Conservation (phyloP, 1,139 yeast species). For the Pichia sp. region DNA sequence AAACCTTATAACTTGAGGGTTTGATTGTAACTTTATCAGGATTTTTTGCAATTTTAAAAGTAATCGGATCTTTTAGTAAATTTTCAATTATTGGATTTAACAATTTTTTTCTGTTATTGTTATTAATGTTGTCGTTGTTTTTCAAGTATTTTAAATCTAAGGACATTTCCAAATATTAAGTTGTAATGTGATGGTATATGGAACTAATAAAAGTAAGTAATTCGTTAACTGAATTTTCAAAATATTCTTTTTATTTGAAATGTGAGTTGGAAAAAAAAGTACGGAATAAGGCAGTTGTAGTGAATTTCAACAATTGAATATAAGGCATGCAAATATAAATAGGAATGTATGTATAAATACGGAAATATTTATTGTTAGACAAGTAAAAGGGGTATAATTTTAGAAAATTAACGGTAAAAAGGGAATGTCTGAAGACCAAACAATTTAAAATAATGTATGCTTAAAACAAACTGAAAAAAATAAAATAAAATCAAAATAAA, state of each 20-base stretch:
- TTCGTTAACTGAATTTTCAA: background rate
- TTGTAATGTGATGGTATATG: background rate
- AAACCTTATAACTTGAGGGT: constrained; percentile 39
- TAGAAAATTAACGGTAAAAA: background rate
- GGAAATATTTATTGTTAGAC: background rate
- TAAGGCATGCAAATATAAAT: background rate
- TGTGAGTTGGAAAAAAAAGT: background rate
- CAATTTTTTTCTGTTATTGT: constrained; percentile 7
- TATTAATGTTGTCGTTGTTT: background rate
- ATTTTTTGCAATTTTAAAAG: constrained; percentile 41
- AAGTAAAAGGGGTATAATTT: background rate
- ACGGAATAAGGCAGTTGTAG: background rate
- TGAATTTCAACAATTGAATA: background rate
- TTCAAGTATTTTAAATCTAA: background rate
- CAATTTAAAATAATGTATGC: background rate
- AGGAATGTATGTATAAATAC: background rate
- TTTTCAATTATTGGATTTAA: constrained; percentile 35
- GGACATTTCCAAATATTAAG: constrained; percentile 1
- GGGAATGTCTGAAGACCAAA: background rate
- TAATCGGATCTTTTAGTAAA: constrained; percentile 43
- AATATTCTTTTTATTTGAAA: background rate
- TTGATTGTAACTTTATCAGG: constrained; percentile 33
- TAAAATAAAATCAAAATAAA: background rate
- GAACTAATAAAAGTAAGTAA: background rate
- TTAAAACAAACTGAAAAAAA: background rate